Percentiles rank a stretch among this genome's conserved stretches.
phyloP scores from a whole-genome alignment of 352 stramenopile genomes.

The Phytophthora cactorum region DNA sequence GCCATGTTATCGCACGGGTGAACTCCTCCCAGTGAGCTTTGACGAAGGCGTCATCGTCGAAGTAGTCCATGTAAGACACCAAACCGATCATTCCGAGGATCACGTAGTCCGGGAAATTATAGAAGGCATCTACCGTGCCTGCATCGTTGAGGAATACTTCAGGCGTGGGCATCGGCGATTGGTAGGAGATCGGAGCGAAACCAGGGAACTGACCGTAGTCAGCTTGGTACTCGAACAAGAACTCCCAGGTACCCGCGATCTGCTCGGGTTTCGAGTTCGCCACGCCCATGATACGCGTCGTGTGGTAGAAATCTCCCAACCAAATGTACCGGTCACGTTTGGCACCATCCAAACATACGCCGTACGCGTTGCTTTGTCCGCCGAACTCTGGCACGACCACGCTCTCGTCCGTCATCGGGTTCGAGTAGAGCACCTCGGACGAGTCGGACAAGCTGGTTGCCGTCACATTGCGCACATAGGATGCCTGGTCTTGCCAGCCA shows the following conservation, averaged over 20 bases:
- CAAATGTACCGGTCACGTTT: conserved; percentile 44
- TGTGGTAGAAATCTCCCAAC: conserved; percentile 44
- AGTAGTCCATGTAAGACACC: conserved; percentile 45
- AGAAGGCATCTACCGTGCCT: conserved; percentile 17
- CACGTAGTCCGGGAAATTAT: conserved; percentile 40
- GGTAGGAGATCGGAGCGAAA: conserved; percentile 35
- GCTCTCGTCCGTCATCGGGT: conserved; percentile 34
- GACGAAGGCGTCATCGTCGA: conserved; percentile 26
- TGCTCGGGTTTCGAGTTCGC: conserved; percentile 20
- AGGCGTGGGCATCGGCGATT: conserved; percentile 33
- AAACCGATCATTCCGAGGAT: conserved; percentile 40
- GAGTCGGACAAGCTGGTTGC: conserved; percentile 21
- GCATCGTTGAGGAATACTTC: conserved; percentile 39
- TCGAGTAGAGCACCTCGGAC: conserved; percentile 37
- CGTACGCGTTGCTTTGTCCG: conserved; percentile 31
- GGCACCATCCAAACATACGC: conserved; percentile 34
- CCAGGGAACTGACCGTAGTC: conserved; percentile 25
- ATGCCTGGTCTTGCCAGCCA: conserved; percentile 35
- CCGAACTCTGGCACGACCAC: conserved; percentile 33
- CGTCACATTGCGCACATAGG: conserved; percentile 30
- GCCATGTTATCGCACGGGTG: conserved; percentile 15
- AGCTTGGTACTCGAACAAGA: conserved; percentile 35
- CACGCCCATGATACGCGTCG: conserved; percentile 26
- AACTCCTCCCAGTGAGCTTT: conserved; percentile 31
- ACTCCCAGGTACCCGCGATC: conserved; percentile 21